These are phyloP conservation scores for Sporothrix curviconia DNA, from an alignment of 2,329 filamentous ascomycete species.

Conservation along the genomic window DNA sequence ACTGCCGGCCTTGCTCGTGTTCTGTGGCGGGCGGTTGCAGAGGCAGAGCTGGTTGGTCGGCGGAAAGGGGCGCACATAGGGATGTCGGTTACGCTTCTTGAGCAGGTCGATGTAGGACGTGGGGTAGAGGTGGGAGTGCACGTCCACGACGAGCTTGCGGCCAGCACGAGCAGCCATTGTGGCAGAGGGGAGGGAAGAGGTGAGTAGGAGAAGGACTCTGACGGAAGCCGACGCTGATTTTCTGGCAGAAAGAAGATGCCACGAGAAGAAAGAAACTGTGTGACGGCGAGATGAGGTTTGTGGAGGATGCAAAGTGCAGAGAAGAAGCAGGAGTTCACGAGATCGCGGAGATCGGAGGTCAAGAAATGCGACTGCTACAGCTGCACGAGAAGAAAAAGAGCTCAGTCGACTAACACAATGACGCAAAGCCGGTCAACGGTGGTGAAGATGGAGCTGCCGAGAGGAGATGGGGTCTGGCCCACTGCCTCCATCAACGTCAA, in stretches of 20 bases:
- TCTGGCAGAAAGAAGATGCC: no score
- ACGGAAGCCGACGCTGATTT: no score
- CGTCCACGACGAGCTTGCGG: constrained; percentile 15
- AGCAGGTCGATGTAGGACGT: constrained; percentile 14
- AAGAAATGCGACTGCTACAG: neutral
- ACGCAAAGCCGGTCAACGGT: neutral
- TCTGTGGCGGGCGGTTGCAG: constrained; percentile 13
- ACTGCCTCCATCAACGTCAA: neutral
- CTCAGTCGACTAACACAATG: neutral
- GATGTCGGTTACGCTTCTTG: constrained; percentile 11
- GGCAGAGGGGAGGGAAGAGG: neutral
- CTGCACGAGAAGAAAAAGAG: no score
- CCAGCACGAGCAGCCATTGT: constrained; percentile 10
- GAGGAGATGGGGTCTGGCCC: neutral
- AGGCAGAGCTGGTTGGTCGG: constrained; percentile 10
- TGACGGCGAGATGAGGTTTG: neutral
- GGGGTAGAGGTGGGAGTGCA: constrained; percentile 15
- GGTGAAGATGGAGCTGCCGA: neutral
- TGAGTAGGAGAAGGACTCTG: no score
- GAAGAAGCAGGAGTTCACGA: no score
- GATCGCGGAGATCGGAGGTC: neutral
- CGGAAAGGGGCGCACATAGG: constrained; percentile 12
- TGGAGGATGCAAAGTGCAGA: neutral
- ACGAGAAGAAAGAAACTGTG: no score
- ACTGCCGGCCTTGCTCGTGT: constrained; percentile 29